Percentiles rank a stretch among this genome's conserved stretches.
phyloP scores from a whole-genome alignment of 2,329 filamentous ascomycete species.

The Xylaria sp. region DNA sequence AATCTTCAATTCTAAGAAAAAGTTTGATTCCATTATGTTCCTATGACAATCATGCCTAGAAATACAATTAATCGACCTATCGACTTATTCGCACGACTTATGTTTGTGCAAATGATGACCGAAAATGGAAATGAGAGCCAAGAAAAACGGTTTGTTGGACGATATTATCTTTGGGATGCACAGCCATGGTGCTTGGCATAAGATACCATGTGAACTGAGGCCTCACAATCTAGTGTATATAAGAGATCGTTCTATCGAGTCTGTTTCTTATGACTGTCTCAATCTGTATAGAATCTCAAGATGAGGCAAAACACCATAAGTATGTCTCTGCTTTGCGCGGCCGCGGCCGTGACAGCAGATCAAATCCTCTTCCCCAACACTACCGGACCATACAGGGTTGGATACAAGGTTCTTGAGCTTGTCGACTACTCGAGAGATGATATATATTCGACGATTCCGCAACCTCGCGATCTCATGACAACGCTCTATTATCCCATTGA shows the following conservation, averaged over 20 bases:
- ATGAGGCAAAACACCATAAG: conserved; percentile 16
- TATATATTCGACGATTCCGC: background rate
- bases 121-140: background rate
- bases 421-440: conserved; percentile 18
- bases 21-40: background rate
- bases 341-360: conserved; percentile 12
- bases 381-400: conserved; percentile 21
- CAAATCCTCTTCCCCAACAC: conserved; percentile 13
- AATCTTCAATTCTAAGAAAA: too few species aligned
- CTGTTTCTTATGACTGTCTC: background rate
- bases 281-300: background rate
- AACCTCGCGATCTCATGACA: conserved; percentile 15
- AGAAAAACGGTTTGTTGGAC: background rate
- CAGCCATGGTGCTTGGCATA: background rate
- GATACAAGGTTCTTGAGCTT: conserved; percentile 17
- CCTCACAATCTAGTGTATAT: conserved; percentile 12
- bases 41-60: too few species aligned
- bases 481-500: conserved; percentile 24
- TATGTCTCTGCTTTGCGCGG: conserved; percentile 11
- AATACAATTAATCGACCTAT: too few species aligned
- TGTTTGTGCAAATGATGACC: background rate
- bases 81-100: background rate
- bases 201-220: background rate
- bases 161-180: background rate
- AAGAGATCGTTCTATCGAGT: background rate